phyloP scores from a whole-genome alignment of 2,329 filamentous ascomycete genomes.

The Aureobasidium sp. region DNA sequence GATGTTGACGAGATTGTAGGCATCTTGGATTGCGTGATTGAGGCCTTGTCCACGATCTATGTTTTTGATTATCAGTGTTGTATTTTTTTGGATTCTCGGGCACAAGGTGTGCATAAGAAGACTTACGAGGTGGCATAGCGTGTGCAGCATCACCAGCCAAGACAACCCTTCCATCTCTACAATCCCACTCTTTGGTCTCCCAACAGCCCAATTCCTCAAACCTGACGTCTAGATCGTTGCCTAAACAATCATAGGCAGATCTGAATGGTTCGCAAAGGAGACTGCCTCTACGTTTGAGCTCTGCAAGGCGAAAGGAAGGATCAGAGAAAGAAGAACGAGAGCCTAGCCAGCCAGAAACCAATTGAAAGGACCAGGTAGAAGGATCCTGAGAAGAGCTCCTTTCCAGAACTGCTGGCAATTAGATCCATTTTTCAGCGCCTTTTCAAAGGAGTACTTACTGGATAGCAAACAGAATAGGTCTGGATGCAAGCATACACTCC shows the following conservation, averaged over 20 bases:
- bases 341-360: conserved; percentile 18
- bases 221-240: conserved; percentile 7
- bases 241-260: conserved; percentile 18
- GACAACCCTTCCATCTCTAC: conserved; percentile 24
- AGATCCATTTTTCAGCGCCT: not conserved
- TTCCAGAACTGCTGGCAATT: conserved; percentile 10
- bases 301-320: not conserved
- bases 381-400: conserved; percentile 18
- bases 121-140: conserved; percentile 37
- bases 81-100: too few species aligned
- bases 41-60: conserved; percentile 40
- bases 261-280: conserved; percentile 33
- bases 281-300: conserved; percentile 9
- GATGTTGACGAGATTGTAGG: conserved; percentile 29
- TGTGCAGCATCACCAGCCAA: conserved; percentile 35
- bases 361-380: conserved; percentile 19
- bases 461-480: conserved; percentile 13
- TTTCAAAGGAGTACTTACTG: not conserved
- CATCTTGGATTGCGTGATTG: conserved; percentile 39
- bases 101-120: conserved; percentile 13
- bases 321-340: conserved; percentile 3
- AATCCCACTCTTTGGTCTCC: conserved; percentile 23
- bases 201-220: conserved; percentile 21
- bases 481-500: conserved; percentile 11
- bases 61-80: not conserved